Percentiles rank a stretch among this genome's conserved stretches.
Evolutionary conservation across 352 stramenopile species (phyloP).

Genomic region (Phytophthora ohioensis): DNA sequence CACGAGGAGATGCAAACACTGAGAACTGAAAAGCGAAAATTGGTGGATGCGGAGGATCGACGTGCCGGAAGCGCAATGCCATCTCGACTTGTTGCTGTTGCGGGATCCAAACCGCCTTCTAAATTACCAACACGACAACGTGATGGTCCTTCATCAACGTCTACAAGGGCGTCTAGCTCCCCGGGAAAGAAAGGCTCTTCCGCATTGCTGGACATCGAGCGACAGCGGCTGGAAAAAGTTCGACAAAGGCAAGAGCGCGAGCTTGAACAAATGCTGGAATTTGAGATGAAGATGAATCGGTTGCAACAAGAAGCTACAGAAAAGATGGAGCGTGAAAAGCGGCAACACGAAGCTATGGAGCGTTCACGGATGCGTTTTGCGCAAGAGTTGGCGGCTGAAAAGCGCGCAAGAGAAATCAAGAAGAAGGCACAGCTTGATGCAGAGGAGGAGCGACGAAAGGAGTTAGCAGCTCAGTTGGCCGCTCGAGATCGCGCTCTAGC

Average conservation of each 20-base stretch:
- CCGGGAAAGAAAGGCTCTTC: constrained; percentile 37
- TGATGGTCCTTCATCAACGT: constrained; percentile 13
- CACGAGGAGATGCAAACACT: constrained; percentile 93
- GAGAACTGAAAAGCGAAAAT: constrained; percentile 78
- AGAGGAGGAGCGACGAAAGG: constrained; percentile 79
- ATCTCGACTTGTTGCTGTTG: constrained; percentile 16
- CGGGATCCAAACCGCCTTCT: constrained; percentile 17
- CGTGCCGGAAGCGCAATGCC: not conserved
- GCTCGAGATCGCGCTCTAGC: constrained; percentile 74
- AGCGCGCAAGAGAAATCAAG: constrained; percentile 81
- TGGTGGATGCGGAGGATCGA: constrained; percentile 62
- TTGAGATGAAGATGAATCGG: constrained; percentile 91
- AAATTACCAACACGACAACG: constrained; percentile 17
- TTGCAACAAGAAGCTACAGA: constrained; percentile 79
- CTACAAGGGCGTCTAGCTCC: constrained; percentile 18
- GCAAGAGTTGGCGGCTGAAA: constrained; percentile 77
- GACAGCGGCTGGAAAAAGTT: constrained; percentile 78
- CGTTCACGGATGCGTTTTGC: constrained; percentile 68
- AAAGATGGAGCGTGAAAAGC: constrained; percentile 73
- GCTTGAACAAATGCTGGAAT: constrained; percentile 93
- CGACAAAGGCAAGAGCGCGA: constrained; percentile 79
- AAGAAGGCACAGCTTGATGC: constrained; percentile 86
- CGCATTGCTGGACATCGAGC: constrained; percentile 74
- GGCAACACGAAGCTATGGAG: constrained; percentile 74
- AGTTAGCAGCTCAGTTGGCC: constrained; percentile 74